Base-by-base conservation (phyloP, 2,329 filamentous ascomycete genomes). In the Colletotrichum australisinense region DNA sequence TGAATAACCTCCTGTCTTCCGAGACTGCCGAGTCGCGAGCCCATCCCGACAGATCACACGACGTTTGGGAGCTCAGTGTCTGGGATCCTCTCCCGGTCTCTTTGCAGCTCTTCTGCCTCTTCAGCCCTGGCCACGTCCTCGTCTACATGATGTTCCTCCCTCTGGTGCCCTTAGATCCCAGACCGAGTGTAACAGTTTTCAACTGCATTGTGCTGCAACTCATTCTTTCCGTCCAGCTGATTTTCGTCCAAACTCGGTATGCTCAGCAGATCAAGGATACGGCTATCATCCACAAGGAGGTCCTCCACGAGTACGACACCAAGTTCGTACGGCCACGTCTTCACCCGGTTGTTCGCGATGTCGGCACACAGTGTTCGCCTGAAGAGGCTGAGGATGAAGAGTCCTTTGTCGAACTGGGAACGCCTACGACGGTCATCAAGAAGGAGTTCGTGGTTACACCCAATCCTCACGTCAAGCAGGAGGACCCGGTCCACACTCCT, bases 51-150 rank as follows among this genome's bases (percentile, higher is more conserved):
- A 91, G 92, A 69, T 89, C 90, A 30, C 90, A 93, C 12, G 95
- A 99, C 82, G 97, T 99, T 11, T 99, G 97, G 97, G 95, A 99
- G 83, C 84, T 99, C 63, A 90, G 93, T 1, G 89, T 98, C 7
- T 99, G 97, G 97, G 95, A 98, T 80, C 97, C 97, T 42, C 89
- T 96, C 59, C 95, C 95, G 2, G 88, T 97, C 46, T 95, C 92
- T 58, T 84, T 98, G 66, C 91, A 92, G 49, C 86, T 98, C 3
- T 95, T 98, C 80, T 97, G 94, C 78, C 86, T 97, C 53, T 98
- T 99, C 85, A 97, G 95, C 78, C 97, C 97, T 0, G 94, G 95
- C 0, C 97, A 99, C 83, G 90, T 97, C n/a, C 85, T 98, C 60
- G 89, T 98, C 32, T 98, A 99, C 84, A 93, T 93, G 87, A 88